Base-by-base conservation (phyloP, 164 flowering plant genomes). In the Nymphaea colorata region DNA sequence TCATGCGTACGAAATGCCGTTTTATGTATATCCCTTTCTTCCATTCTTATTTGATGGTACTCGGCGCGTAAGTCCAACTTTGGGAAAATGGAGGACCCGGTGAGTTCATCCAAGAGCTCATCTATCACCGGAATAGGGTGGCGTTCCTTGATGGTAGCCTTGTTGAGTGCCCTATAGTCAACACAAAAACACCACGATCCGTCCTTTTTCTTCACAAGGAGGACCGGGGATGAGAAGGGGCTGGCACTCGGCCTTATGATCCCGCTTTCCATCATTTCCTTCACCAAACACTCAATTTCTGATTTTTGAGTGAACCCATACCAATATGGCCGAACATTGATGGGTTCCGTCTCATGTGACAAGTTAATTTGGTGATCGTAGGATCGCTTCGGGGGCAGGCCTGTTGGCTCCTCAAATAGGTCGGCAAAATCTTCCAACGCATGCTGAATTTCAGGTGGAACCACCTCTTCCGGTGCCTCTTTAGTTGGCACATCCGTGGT, bases 121-220 rank as follows among this genome's bases (percentile, higher is more conserved):
- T 75, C 71, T 4, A 74, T 57, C 0, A 74, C 5, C 41, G 66
- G 74, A 15, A 75, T 75, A 0, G 69, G 69, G 43, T 42, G 43
- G 7, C 43, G 41, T 36, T 59, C 69, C n/a, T 67, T 67, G 44
- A 67, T 16, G 18, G 70, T 76, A 0, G 43, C 5, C 2, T 41
- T 7, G 43, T 76, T 72, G 3, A 73, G 69, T 2, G 12, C 43
- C n/a, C 71, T 5, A 25, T 62, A 71, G 16, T 74, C 75, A 5
- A 59, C 41, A 18, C 53, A 67, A 3, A 67, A 12, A 14, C 42
- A 12, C 64, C 53, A 59, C 11, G 6, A 63, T 17, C 43, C 67
- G 68, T 69, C 71, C 18, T 47, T 51, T 14, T 78, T 75, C 59
- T 67, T 69, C 0, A 75, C 78, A 1, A 77, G 44, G 6, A 76